phyloP scores from a whole-genome alignment of 2,329 filamentous ascomycete genomes.

The Metarhizium album region DNA sequence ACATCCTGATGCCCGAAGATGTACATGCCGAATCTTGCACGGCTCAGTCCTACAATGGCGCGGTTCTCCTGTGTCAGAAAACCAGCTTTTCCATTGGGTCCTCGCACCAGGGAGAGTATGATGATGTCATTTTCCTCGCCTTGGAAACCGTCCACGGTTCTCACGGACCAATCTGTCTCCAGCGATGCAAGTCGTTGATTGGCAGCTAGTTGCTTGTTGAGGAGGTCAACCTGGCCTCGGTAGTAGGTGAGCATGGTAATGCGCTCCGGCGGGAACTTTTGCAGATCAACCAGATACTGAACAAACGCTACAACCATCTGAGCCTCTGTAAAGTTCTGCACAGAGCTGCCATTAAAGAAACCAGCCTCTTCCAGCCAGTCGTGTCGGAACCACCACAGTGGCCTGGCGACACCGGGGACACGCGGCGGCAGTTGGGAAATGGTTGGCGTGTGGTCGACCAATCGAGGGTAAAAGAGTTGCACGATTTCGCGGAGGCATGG shows the following conservation, averaged over 20 bases:
- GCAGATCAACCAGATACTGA: conserved; percentile 54
- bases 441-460: conserved; percentile 34
- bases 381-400: conserved; percentile 35
- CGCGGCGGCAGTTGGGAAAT: conserved; percentile 21
- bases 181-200: conserved; percentile 15
- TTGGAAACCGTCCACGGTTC: conserved; percentile 82
- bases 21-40: conserved; percentile 71
- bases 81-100: conserved; percentile 50
- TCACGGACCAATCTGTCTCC: conserved; percentile 43
- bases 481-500: conserved; percentile 34
- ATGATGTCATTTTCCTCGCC: conserved; percentile 85
- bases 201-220: conserved; percentile 38
- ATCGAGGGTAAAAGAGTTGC: conserved; percentile 33
- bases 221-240: conserved; percentile 63
- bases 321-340: conserved; percentile 57
- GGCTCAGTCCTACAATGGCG: conserved; percentile 48
- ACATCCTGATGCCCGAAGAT: conserved; percentile 67
- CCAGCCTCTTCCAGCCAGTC: conserved; percentile 36
- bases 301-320: conserved; percentile 66
- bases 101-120: conserved; percentile 70
- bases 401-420: conserved; percentile 31
- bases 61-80: conserved; percentile 58
- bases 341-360: conserved; percentile 39
- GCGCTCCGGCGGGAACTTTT: conserved; percentile 45
- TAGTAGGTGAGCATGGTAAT: conserved; percentile 86